These are phyloP conservation scores for Ceratocystis destructans DNA, from an alignment of 2,329 filamentous ascomycete species.

Conservation along the genomic window DNA sequence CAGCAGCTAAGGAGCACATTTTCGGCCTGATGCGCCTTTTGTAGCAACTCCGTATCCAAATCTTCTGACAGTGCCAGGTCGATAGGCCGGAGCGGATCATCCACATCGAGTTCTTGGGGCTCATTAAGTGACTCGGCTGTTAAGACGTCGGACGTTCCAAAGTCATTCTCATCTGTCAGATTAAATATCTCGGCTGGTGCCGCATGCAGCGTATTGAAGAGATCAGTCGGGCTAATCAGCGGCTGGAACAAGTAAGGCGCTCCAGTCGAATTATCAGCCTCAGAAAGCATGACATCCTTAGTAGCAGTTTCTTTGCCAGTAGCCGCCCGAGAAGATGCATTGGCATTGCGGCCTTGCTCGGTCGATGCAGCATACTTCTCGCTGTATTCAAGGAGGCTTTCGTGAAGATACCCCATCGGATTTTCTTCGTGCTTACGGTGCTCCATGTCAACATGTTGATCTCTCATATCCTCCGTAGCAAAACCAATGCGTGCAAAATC, in stretches of 20 bases:
- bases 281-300: neutral
- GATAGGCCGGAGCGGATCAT: neutral
- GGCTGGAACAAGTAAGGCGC: constrained; percentile 8
- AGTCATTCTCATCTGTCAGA: neutral
- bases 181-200: constrained; percentile 12
- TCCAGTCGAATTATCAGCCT: neutral
- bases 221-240: constrained; percentile 1
- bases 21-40: constrained; percentile 1
- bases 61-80: constrained; percentile 8
- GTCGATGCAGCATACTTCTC: constrained; percentile 22
- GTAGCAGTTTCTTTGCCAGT: neutral
- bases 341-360: constrained; percentile 23
- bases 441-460: constrained; percentile 43
- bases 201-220: constrained; percentile 12
- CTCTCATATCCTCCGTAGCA: constrained; percentile 39
- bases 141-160: constrained; percentile 4
- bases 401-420: constrained; percentile 39
- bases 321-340: constrained; percentile 14
- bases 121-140: constrained; percentile 17
- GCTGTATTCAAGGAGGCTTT: constrained; percentile 33
- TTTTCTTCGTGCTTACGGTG: constrained; percentile 43
- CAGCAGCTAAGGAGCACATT: neutral
- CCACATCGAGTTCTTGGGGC: constrained; percentile 7
- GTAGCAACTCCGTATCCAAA: constrained; percentile 8
- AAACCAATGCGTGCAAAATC: constrained; percentile 39